Conservation (phyloP, 148 eudicot species). For the Silene uniflora region DNA sequence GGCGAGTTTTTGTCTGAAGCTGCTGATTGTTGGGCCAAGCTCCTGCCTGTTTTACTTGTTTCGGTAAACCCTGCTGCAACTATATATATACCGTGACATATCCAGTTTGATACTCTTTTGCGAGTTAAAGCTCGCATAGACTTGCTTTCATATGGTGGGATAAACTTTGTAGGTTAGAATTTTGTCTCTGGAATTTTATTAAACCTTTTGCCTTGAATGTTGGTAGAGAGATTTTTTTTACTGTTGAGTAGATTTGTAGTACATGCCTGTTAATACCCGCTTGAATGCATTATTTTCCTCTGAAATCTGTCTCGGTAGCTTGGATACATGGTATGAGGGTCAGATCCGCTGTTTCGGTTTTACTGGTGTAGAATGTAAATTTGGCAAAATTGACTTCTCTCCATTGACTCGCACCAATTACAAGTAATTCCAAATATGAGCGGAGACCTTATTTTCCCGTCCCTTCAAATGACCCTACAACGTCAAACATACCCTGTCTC, state of each 20-base stretch:
- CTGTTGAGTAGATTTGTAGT: conserved; percentile 11
- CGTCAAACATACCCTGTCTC: too few relatives aligned
- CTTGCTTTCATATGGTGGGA: neutral
- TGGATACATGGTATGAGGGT: neutral
- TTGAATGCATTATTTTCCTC: neutral
- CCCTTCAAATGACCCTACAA: too few relatives aligned
- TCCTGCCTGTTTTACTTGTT: conserved; percentile 14
- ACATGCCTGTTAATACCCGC: neutral
- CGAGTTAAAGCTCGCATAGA: neutral
- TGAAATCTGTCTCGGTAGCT: neutral
- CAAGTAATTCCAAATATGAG: too few relatives aligned
- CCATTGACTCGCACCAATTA: too few relatives aligned
- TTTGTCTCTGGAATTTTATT: conserved; percentile 1
- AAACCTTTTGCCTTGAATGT: conserved; percentile 15
- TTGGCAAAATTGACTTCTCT: too few relatives aligned
- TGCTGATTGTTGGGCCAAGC: conserved; percentile 11
- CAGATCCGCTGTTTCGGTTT: neutral
- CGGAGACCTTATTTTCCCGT: too few relatives aligned
- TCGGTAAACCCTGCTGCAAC: neutral
- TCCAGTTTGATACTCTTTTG: conserved; percentile 17
- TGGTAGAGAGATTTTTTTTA: conserved; percentile 8
- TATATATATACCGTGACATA: conserved; percentile 4
- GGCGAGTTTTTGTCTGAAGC: conserved; percentile 21
- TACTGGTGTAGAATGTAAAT: neutral
- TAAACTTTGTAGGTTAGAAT: conserved; percentile 13